Base-by-base conservation (phyloP, 768 basidiomycete species). In the Vararia minispora region DNA sequence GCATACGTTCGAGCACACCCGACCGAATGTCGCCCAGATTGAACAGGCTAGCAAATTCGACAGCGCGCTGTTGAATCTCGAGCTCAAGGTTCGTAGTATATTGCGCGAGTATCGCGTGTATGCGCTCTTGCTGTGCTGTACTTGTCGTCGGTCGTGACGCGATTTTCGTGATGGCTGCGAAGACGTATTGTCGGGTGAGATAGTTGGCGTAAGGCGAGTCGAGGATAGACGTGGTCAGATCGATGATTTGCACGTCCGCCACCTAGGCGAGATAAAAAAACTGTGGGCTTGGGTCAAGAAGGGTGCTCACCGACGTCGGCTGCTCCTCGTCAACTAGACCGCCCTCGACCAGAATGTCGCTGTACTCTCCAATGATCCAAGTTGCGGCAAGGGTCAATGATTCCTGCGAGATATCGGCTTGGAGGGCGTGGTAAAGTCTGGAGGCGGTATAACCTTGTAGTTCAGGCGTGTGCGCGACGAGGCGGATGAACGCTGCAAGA, bases 311-410 rank as follows among this genome's bases (percentile, higher is more conserved):
- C 44, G 66, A 66, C 55, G 73, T 74, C 5, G 76, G 69, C 29
- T 82, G 71, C 8, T 94, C 77, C 42, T 79, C 81, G 29, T 78
- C 77, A 10, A 86, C 74, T 12, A 88, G 65, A 3, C 89, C 89
- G n/a, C 77, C 77, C 48, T 92, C 83, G 1, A 99, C 58, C 12
- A 99, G 58, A 30, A 88, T 62, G 51, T 98, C 95, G 35, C 88
- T 87, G 53, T 94, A 98, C 60, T 99, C 95, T 30, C 95, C 95
- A 38, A 98, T 77, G 28, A 97, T 67, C 95, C 95, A 99, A 3
- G 92, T 83, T 1, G 89, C 82, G 4, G 87, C 82, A 11, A 99
- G 65, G 0, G 95, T 95, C 23, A 99, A 65, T 6, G 90, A 90
- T 51, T 99, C 95, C 54, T 98, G 95, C 3, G 95, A 98, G 20